These are phyloP conservation scores for Suillus weaverae DNA, from an alignment of 768 basidiomycete genomes.

Conservation along the genomic window DNA sequence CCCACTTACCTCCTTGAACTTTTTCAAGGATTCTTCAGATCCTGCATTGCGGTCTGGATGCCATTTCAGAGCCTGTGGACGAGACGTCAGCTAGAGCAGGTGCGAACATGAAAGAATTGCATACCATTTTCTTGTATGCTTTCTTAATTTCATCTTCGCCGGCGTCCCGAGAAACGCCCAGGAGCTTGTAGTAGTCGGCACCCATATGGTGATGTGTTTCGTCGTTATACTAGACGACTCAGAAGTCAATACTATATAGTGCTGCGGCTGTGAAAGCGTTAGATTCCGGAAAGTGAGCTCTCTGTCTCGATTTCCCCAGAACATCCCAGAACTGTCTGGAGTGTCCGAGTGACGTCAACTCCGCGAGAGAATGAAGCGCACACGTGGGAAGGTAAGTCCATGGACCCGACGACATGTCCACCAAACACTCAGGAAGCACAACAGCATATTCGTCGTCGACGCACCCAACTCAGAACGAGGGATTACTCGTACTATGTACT, in stretches of 20 bases:
- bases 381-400: slow-evolving; percentile 12
- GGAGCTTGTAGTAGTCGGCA: slow-evolving; percentile 83
- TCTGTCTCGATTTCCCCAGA: slow-evolving; percentile 22
- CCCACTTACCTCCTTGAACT: slow-evolving; percentile 82
- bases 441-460: neutral
- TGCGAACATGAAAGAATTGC: slow-evolving; percentile 15
- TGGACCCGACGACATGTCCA: neutral
- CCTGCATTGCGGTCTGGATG: slow-evolving; percentile 92
- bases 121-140: slow-evolving; percentile 92
- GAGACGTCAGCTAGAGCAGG: slow-evolving; percentile 12
- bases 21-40: slow-evolving; percentile 80
- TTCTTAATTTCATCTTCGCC: slow-evolving; percentile 87
- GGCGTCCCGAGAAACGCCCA: slow-evolving; percentile 75
- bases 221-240: neutral
- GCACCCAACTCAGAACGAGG: neutral
- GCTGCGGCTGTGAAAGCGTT: neutral
- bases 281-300: neutral
- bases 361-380: neutral
- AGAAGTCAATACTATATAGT: slow-evolving; percentile 6
- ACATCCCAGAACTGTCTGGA: slow-evolving; percentile 35
- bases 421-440: neutral
- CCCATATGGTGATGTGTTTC: slow-evolving; percentile 52
- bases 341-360: slow-evolving; percentile 30
- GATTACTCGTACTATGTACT: neutral
- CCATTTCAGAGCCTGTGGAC: slow-evolving; percentile 79